These are phyloP conservation scores for Lithospermum erythrorhizon DNA, from an alignment of 257 asterid species.

Conservation along the genomic window DNA sequence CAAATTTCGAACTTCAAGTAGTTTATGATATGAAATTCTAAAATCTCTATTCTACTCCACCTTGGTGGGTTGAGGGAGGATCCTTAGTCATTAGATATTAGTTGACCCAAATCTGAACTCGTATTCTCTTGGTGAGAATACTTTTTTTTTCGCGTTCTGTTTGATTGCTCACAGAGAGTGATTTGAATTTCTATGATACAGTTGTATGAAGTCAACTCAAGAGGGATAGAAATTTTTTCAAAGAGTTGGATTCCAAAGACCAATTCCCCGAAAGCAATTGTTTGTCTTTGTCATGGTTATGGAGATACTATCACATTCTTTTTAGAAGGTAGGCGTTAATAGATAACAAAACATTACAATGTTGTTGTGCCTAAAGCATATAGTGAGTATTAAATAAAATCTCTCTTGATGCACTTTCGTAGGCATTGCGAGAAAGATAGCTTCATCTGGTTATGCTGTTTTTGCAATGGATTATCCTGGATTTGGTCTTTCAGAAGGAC, in stretches of 20 bases:
- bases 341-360: constrained; percentile 7
- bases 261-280: constrained; percentile 62
- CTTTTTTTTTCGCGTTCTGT: not conserved
- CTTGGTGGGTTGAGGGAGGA: not conserved
- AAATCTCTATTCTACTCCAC: not conserved
- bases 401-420: constrained; percentile 12
- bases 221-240: constrained; percentile 73
- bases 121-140: not conserved
- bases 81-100: not conserved
- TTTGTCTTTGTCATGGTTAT: constrained; percentile 90
- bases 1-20: not conserved
- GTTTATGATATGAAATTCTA: too few species aligned
- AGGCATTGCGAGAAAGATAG: constrained; percentile 85
- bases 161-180: constrained; percentile 6
- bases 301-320: constrained; percentile 95
- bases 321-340: constrained; percentile 51
- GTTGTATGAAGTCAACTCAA: constrained; percentile 73
- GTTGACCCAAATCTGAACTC: not conserved
- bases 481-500: constrained; percentile 93
- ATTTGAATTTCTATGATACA: constrained; percentile 27
- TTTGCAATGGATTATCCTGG: constrained; percentile 96
- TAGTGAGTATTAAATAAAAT: constrained; percentile 3
- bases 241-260: constrained; percentile 86
- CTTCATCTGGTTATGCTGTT: constrained; percentile 76
- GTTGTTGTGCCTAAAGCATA: constrained; percentile 8